phyloP scores from a whole-genome alignment of 768 basidiomycete genomes.

The Amanita molliuscula region DNA sequence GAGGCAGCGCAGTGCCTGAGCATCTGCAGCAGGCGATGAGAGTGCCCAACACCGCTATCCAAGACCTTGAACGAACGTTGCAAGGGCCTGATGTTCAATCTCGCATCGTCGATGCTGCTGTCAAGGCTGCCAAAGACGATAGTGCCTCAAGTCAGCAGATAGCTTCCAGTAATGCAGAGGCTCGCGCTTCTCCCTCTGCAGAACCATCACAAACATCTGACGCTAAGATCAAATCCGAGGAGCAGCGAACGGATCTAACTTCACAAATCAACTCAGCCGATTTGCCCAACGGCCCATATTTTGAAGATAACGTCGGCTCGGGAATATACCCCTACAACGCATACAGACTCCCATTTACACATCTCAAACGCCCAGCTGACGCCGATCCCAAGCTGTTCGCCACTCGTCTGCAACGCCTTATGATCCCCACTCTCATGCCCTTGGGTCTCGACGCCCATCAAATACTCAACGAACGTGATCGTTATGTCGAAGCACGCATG shows the following conservation, averaged over 20 bases:
- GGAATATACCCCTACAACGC: slow-evolving; percentile 91
- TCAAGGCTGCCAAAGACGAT: slow-evolving; percentile 58
- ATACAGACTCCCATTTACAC: slow-evolving; percentile 73
- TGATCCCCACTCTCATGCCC: slow-evolving; percentile 88
- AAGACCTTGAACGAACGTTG: slow-evolving; percentile 56
- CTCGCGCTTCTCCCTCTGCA: slow-evolving; percentile 1
- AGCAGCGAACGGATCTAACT: slow-evolving; percentile 17
- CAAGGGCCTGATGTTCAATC: slow-evolving; percentile 49
- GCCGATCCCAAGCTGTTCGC: slow-evolving; percentile 53
- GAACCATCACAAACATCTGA: background rate
- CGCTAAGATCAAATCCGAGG: slow-evolving; percentile 41
- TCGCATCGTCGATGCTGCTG: slow-evolving; percentile 63
- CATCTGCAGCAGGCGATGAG: slow-evolving; percentile 61
- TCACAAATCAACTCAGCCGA: slow-evolving; percentile 36
- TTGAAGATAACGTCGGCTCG: slow-evolving; percentile 73
- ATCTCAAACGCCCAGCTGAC: slow-evolving; percentile 57
- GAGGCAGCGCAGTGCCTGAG: slow-evolving; percentile 60
- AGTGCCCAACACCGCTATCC: slow-evolving; percentile 47
- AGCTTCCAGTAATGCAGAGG: background rate
- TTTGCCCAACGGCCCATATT: slow-evolving; percentile 61
- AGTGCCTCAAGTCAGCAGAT: slow-evolving; percentile 15
- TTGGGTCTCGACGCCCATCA: slow-evolving; percentile 87
- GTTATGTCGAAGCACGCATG: slow-evolving; percentile 83
- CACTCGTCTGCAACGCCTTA: slow-evolving; percentile 66
- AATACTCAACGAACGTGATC: slow-evolving; percentile 84